Evolutionary conservation across 768 basidiomycete genomes (phyloP).

Genomic region (Tulasnella calospora): DNA sequence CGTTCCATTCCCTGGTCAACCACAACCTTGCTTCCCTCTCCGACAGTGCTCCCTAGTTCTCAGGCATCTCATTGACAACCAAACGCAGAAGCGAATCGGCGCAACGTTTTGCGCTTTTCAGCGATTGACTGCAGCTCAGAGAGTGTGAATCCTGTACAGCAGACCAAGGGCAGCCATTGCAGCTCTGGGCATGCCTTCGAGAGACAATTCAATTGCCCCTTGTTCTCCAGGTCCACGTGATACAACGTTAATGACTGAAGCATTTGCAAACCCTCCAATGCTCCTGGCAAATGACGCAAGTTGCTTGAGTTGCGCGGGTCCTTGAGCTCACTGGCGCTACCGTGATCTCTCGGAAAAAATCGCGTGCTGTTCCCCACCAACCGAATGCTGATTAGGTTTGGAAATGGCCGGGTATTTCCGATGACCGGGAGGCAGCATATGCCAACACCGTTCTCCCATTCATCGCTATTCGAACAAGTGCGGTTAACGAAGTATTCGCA

Average conservation of each 20-base stretch:
- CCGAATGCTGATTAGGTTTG: not conserved
- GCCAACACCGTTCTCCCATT: not conserved
- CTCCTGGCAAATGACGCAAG: not conserved
- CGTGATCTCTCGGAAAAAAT: not conserved
- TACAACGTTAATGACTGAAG: not conserved
- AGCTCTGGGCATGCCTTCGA: not conserved
- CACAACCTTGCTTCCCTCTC: not conserved
- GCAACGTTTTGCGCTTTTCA: not conserved
- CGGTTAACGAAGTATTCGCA: not conserved
- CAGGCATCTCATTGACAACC: not conserved
- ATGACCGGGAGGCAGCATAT: not conserved
- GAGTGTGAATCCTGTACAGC: not conserved
- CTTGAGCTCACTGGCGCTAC: too few relatives aligned
- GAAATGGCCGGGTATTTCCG: not conserved
- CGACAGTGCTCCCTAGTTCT: not conserved
- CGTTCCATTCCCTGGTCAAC: not conserved
- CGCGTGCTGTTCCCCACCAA: not conserved
- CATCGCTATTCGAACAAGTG: not conserved
- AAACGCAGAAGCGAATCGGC: not conserved
- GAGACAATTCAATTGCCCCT: not conserved
- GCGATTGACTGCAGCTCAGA: not conserved
- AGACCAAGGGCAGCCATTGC: not conserved
- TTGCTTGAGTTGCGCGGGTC: not conserved
- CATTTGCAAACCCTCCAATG: not conserved
- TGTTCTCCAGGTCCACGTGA: not conserved